Base-by-base conservation (phyloP, 495 filamentous ascomycete species). In the Penicillium antarcticum region DNA sequence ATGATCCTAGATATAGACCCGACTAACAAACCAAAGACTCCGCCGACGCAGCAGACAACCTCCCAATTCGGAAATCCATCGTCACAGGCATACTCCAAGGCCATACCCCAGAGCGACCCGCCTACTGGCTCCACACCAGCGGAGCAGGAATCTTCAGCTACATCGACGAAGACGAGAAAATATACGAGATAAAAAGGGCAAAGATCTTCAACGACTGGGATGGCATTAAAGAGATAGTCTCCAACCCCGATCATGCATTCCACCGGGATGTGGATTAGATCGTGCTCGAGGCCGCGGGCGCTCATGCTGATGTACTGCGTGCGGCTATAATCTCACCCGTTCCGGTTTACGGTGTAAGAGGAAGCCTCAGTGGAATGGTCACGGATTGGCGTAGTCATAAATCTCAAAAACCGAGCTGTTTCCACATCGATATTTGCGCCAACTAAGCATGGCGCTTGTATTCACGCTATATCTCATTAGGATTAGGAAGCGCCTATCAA, bases 291-390 rank as follows among this genome's bases (percentile, higher is more conserved):
- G 62, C 69, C 1, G 63, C 60, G 10, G 53, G 47, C 1, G 36
- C 11, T 21, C 18, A 75, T 45, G 55, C 67, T 11, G 62, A 69
- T 18, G 67, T 59, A 14, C 63, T 84, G 4, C 75, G 73, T 51
- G 80, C 79, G 0, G 80, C 83, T 4, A 81, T 89, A 55, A 73
- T 88, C 14, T 83, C 74, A 24, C 85, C 86, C 3, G 81, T 84
- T 1, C 78, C 76, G 8, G 88, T 89, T 57, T 88, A 87, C 61
- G 86, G 85, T 52, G 37, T 39, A 23, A 23, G 6, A 23, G 21
- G 21, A 23, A 23, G 21, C 21, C 21, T 3, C 4, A 3, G 21
- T 23, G 21, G 21, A 23, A 23, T 23, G 21, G 21, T 5, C 21
- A 23, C 2, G 21, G 1, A 23, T 23, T 23, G 21, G 1, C 21